Evolutionary conservation across 2,329 filamentous ascomycete species (phyloP).

Genomic region (Botrytis byssoidea): DNA sequence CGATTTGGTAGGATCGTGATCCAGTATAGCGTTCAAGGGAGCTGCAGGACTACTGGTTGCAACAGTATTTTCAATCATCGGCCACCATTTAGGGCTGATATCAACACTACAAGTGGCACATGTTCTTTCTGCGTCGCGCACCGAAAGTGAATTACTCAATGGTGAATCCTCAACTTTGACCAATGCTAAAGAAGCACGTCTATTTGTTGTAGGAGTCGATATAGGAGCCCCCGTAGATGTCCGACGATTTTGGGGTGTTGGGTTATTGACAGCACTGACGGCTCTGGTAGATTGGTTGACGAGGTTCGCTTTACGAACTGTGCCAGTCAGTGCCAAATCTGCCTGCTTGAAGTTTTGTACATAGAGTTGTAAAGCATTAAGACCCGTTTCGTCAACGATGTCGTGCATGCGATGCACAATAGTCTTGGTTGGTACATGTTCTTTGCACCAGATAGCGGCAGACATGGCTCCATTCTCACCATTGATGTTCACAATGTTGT

Average conservation of each 20-base stretch:
- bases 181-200: conserved; percentile 34
- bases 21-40: conserved; percentile 2
- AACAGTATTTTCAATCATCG: conserved; percentile 24
- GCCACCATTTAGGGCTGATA: conserved; percentile 73
- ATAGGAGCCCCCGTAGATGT: conserved; percentile 50
- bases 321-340: conserved; percentile 84
- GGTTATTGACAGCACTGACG: conserved; percentile 28
- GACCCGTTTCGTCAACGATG: conserved; percentile 64
- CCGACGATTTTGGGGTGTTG: conserved; percentile 49
- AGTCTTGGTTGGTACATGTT: conserved; percentile 72
- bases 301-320: conserved; percentile 82
- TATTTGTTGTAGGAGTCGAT: conserved; percentile 23
- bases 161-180: conserved; percentile 33
- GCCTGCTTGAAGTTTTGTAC: conserved; percentile 92
- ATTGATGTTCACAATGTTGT: conserved; percentile 76
- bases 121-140: conserved; percentile 45
- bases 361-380: conserved; percentile 81
- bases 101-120: conserved; percentile 67
- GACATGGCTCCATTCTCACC: conserved; percentile 79
- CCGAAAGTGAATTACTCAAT: not conserved
- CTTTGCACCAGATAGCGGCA: conserved; percentile 89
- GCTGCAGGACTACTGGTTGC: not conserved
- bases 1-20: not conserved
- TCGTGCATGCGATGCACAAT: conserved; percentile 79
- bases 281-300: conserved; percentile 43